Evolutionary conservation across 179 eudicot species (phyloP).

Genomic region (Beta macrorhiza): DNA sequence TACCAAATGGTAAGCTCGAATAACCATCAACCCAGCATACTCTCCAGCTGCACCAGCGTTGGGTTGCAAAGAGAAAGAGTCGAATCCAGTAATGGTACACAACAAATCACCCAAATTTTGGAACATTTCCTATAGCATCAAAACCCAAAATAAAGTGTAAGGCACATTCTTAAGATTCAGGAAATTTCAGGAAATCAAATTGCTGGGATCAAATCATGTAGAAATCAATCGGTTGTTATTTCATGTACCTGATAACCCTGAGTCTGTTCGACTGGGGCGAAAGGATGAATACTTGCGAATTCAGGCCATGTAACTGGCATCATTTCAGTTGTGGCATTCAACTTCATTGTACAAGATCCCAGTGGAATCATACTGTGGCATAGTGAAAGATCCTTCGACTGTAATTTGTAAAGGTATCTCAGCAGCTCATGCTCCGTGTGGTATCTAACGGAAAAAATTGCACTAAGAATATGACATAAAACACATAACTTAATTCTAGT

Average conservation of each 20-base stretch:
- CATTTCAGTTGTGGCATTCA: constrained; percentile 98
- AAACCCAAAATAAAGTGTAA: constrained; percentile 2
- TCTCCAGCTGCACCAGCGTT: constrained; percentile 99
- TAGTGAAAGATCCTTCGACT: constrained; percentile 83
- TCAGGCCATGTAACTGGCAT: constrained; percentile 96
- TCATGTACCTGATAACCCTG: constrained; percentile 76
- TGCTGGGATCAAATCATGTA: background rate
- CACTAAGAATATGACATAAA: constrained; percentile 17
- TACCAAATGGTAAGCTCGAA: constrained; percentile 98
- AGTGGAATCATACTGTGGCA: constrained; percentile 99
- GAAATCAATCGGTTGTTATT: background rate
- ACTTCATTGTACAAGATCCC: constrained; percentile 98
- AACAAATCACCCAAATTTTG: constrained; percentile 70
- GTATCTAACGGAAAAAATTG: constrained; percentile 41
- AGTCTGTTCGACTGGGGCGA: constrained; percentile 87
- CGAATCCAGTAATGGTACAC: constrained; percentile 92
- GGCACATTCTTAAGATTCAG: background rate
- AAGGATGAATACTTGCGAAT: constrained; percentile 80
- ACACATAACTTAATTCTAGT: background rate
- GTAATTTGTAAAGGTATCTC: constrained; percentile 75
- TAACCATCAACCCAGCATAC: constrained; percentile 97
- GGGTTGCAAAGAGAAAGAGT: constrained; percentile 95
- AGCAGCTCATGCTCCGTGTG: constrained; percentile 98
- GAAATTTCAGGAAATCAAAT: constrained; percentile 7
- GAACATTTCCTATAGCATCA: constrained; percentile 74